Conservation (phyloP, 176 grass and related monocot species). For the Poa pratensis region DNA sequence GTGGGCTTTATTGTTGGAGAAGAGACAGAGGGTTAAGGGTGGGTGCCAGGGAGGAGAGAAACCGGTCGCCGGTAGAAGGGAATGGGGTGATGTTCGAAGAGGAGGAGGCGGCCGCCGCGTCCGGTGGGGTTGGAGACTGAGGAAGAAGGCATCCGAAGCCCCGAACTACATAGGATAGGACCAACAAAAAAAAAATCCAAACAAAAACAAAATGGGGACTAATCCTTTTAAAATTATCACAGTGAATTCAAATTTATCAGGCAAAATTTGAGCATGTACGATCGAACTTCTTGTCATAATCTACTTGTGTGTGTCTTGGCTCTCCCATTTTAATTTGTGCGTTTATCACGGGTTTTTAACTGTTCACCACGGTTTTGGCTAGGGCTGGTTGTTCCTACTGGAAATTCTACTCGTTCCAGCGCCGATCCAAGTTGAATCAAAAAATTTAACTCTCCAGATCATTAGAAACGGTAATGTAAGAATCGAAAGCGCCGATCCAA, state of each 20-base stretch:
- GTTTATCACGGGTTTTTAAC: no score
- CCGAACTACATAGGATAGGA: background rate
- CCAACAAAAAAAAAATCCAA: background rate
- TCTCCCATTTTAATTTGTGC: no score
- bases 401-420: background rate
- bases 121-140: background rate
- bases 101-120: background rate
- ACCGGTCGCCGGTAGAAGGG: background rate
- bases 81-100: background rate
- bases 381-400: background rate
- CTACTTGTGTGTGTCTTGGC: background rate
- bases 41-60: background rate
- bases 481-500: no score
- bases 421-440: background rate
- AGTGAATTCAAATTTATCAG: background rate
- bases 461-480: background rate
- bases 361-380: no score
- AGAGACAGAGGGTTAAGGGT: background rate
- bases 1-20: background rate
- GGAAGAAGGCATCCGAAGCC: background rate
- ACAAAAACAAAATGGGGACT: background rate
- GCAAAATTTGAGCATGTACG: background rate
- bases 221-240: background rate
- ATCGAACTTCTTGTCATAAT: background rate
- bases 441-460: background rate